Conservation (phyloP, 257 asterid species). For the Nemophila menziesii region DNA sequence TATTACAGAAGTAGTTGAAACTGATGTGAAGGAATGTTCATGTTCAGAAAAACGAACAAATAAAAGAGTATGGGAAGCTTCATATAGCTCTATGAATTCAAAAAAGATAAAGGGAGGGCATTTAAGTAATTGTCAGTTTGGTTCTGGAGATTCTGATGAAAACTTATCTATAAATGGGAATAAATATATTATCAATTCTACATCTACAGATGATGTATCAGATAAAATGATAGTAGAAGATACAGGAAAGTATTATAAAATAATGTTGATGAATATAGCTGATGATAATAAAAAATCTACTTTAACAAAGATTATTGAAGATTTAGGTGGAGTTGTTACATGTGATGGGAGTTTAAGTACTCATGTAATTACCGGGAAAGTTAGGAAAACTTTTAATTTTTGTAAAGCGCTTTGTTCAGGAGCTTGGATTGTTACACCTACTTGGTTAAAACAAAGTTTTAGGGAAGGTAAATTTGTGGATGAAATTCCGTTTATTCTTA, state of each 20-base stretch:
- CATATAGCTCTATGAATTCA: conserved; percentile 65
- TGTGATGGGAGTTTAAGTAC: conserved; percentile 66
- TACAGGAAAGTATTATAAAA: conserved; percentile 20
- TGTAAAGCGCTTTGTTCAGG: conserved; percentile 94
- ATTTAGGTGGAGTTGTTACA: conserved; percentile 78
- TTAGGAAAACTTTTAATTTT: conserved; percentile 66
- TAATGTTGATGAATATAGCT: conserved; percentile 88
- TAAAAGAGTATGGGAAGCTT: conserved; percentile 76
- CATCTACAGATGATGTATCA: conserved; percentile 18
- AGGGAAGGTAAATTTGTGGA: conserved; percentile 59
- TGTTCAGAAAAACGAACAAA: conserved; percentile 38
- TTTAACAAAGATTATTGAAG: conserved; percentile 69
- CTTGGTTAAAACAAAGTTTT: conserved; percentile 87
- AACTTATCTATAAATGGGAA: conserved; percentile 16
- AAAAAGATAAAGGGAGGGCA: conserved; percentile 75
- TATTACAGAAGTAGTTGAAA: conserved; percentile 19
- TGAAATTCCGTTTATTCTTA: conserved; percentile 56
- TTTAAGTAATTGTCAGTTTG: conserved; percentile 29
- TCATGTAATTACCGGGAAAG: conserved; percentile 78
- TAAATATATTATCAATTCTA: conserved; percentile 15
- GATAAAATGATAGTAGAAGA: conserved; percentile 20
- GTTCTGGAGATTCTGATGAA: conserved; percentile 21
- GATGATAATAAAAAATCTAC: conserved; percentile 57
- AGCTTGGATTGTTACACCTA: conserved; percentile 80
- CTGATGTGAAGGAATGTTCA: conserved; percentile 23